Base-by-base conservation (phyloP, 139 green algal species). In the Raphidocelis subcapitata region DNA sequence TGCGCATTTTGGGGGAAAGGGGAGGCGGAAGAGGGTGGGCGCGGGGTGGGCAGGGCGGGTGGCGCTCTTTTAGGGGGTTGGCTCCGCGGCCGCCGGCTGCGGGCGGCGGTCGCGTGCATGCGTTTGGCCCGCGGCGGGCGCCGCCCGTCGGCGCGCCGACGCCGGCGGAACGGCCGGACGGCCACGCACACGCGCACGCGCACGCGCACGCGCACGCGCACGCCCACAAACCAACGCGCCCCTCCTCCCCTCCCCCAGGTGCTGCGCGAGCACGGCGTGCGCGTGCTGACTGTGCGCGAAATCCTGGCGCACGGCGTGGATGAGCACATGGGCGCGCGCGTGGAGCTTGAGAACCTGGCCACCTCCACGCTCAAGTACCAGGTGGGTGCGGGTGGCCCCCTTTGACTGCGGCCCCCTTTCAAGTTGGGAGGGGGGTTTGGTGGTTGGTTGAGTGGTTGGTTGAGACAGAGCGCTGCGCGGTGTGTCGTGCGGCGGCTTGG, bases 341-440 rank as follows among this genome's bases (percentile, higher is more conserved):
- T 95, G 46, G 92, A 93, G 54, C 86, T 98, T 65, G 93, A 98
- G 76, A 88, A 97, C 37, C 82, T 98, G 66, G 90, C 87, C 8
- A 90, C 92, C 73, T 73, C 76, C n/a, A 88, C 89, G 16, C 81
- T 97, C 41, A 89, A 74, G 0, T 92, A 91, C 77, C 71, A 74
- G 32, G 60, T 92, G 62, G 76, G 66, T 36, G 26, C n/a, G n/a
- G n/a, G n/a, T n/a, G n/a, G n/a, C n/a, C n/a, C n/a, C n/a, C n/a
- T n/a, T n/a, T n/a, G n/a, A n/a, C n/a, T n/a, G 59, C 24, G 77
- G 80, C n/a, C 28, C 80, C 62, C 72, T 76, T 63, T 65, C 81
- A 47, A 2, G 65, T 14, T 5, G 54, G 32, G 3, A 14, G 12
- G 33, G 54, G 20, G 28, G 47, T 14, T 24, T 31, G 14, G 20